Evolutionary conservation across 2,329 filamentous ascomycete genomes (phyloP), one percentile per base, ranked within the genome.

Genomic region (Penicillium hordei): DNA sequence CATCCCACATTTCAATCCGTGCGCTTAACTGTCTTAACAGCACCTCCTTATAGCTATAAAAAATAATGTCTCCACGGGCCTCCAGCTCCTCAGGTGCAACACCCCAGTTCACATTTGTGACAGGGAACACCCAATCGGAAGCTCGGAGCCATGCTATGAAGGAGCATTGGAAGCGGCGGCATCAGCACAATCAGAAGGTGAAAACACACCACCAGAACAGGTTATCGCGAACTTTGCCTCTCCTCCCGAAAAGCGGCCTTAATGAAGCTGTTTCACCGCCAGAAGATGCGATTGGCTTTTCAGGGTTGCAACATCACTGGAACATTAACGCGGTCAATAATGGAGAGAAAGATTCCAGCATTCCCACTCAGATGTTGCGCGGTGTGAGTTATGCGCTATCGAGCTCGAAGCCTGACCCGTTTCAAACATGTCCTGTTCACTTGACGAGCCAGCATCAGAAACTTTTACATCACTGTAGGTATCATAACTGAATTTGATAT

Each of bases 111-210:
- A 56, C 60, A 4, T 72, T 71, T 17, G 66, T 72, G 31, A 44
- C 55, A 12, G 62, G 57, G 21, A 55, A 60, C 12, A 58, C 38
- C 27, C 60, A 67, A 19, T 60, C 62, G 12, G 59, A 60, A 45
- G 61, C 66, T 23, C 69, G 72, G 29, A 76, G 70, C 56, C 73
- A 76, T 71, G 73, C 72, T 13, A 76, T 75, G 72, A 62, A 69
- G 3, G 71, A 71, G 53, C 70, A 75, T 52, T 76, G 74, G 74
- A 70, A 67, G 49, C 64, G 68, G 40, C 66, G 72, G 29, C 67
- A 67, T 46, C 39, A 52, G 40, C 55, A 36, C 23, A 60, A 60
- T 25, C 48, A 56, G 6, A 58, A 65, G 39, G n/a, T 52, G 5
- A 61, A 58, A n/a, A 21, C n/a, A 36, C 17, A 34, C 29, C 36